A percentile compares a stretch with the other conserved stretches of the same genome.
These are phyloP conservation scores for Hypoxylon cercidicola DNA, from an alignment of 495 filamentous ascomycete species.

Conservation along the genomic window DNA sequence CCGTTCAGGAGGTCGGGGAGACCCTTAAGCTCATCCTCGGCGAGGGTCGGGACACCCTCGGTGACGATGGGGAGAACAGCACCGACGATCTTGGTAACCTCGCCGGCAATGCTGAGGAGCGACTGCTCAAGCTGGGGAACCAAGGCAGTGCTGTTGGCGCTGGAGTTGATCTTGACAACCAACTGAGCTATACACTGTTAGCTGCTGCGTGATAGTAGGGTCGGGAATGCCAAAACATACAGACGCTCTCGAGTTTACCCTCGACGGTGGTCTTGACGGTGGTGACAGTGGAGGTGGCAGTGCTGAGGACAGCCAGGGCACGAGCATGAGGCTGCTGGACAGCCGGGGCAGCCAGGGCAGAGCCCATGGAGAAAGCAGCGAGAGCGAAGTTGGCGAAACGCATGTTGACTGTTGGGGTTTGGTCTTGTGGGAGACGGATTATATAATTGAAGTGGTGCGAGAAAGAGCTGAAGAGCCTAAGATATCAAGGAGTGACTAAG, in stretches of 20 bases:
- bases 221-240: slow-evolving; percentile 17
- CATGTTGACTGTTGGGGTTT: slow-evolving; percentile 33
- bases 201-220: neutral
- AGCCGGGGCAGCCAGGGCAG: slow-evolving; percentile 42
- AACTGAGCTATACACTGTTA: neutral
- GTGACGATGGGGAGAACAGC: slow-evolving; percentile 26
- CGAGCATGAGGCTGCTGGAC: slow-evolving; percentile 21
- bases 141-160: slow-evolving; percentile 16
- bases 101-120: slow-evolving; percentile 27
- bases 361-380: slow-evolving; percentile 44
- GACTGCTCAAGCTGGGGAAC: slow-evolving; percentile 32
- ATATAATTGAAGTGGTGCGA: slow-evolving; percentile 16
- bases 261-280: slow-evolving; percentile 28
- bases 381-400: slow-evolving; percentile 44
- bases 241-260: slow-evolving; percentile 17
- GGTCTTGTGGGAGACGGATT: slow-evolving; percentile 3
- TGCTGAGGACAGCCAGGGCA: slow-evolving; percentile 23
- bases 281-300: slow-evolving; percentile 16
- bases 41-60: slow-evolving; percentile 13
- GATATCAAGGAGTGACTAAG: slow-evolving; percentile 43
- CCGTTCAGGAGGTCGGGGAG: slow-evolving; percentile 28
- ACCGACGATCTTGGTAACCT: slow-evolving; percentile 29
- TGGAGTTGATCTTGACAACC: slow-evolving; percentile 11
- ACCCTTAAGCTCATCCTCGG: slow-evolving; percentile 26
- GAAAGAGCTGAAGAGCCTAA: slow-evolving; percentile 32